Evolutionary conservation across 345 rosid genomes (phyloP).

Genomic region (Sonneratia caseolaris): DNA sequence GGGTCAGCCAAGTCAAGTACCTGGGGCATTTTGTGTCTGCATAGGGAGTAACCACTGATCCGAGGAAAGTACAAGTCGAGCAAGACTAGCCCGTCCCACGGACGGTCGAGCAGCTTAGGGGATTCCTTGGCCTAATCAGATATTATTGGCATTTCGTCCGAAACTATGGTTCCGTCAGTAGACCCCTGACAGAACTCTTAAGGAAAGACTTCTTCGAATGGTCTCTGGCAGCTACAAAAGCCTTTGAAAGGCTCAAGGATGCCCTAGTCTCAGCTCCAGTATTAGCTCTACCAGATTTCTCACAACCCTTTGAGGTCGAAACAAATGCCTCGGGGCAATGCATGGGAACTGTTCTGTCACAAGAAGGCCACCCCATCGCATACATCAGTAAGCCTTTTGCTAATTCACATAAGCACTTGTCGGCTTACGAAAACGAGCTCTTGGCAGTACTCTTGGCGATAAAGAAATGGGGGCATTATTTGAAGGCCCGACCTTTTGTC

Average conservation of each 20-base stretch:
- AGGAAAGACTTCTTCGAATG: conserved; percentile 1
- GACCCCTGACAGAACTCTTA: background rate
- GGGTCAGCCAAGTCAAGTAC: background rate
- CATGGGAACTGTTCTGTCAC: background rate
- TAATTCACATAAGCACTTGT: background rate
- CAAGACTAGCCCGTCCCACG: background rate
- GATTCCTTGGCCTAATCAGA: background rate
- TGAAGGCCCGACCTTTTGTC: background rate
- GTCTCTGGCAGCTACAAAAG: background rate
- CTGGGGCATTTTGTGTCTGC: background rate
- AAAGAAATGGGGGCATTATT: background rate
- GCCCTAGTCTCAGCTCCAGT: background rate
- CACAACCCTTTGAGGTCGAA: background rate
- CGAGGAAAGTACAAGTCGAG: background rate
- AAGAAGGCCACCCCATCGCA: background rate
- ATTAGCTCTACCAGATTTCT: background rate
- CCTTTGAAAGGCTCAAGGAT: background rate
- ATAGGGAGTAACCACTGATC: background rate
- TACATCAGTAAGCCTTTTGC: background rate
- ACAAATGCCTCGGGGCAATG: background rate
- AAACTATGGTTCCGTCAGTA: background rate
- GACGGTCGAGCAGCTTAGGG: background rate
- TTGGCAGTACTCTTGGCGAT: background rate
- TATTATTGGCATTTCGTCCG: conserved; percentile 1
- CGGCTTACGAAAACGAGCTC: background rate